Base-by-base conservation (phyloP, 2,329 filamentous ascomycete genomes). In the Fusarium dlaminii region DNA sequence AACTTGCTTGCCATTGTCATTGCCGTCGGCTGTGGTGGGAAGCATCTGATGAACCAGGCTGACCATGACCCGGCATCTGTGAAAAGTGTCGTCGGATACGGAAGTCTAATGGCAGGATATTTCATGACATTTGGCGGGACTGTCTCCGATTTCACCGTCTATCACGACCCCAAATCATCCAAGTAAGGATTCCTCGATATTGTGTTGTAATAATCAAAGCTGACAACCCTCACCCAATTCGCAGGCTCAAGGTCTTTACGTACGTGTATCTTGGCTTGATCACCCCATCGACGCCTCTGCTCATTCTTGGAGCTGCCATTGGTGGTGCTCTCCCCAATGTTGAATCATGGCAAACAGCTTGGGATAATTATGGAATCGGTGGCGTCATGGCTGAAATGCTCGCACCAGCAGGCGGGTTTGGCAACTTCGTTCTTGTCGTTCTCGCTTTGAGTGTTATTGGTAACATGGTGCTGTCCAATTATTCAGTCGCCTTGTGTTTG, bases 71-170 rank as follows among this genome's bases (percentile, higher is more conserved):
- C 86, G 12, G 79, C 83, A 37, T 82, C 81, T 2, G 78, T 79
- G 14, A 69, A 79, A n/a, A 78, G 80, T 57, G 79, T 87, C n/a
- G 70, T 87, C 24, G 84, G 83, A 24, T 87, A 85, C 69, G 86
- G 82, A 15, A 82, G 85, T 29, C 72, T 87, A 51, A 86, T 87
- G 42, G 87, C 87, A 6, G 84, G 85, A 6, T 88, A 88, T 64
- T 86, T 90, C 49, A 81, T 90, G 67, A 87, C 86, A 2, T 90
- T 89, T 76, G 87, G 86, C 14, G 87, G 86, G 6, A 86, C 87
- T 8, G 86, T 84, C 0, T 88, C 87, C n/a, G 89, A 90, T 73
- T 90, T 89, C 68, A 85, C 86, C n/a, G 86, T 86, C 14, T 90
- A 90, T 74, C 86, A 89, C 79, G 67, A 49, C 36, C 71, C 75